Conservation (phyloP, 164 flowering plant species). For the Vitis rotundifolia region DNA sequence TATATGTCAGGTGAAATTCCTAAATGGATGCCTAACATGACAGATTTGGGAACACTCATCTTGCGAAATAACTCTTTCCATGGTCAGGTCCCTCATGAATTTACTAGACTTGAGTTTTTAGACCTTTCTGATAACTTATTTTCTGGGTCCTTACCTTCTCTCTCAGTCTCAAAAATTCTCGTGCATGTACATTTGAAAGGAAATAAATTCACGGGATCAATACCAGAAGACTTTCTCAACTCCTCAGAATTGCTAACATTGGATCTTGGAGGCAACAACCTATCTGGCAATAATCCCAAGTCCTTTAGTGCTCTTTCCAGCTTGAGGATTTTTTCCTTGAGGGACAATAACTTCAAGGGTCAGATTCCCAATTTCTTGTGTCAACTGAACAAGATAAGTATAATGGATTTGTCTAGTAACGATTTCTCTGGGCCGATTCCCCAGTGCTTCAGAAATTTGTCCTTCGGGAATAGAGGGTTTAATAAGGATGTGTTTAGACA, state of each 20-base stretch:
- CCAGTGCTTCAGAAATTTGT: not conserved
- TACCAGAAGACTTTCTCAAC: not conserved
- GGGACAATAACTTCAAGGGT: conserved; percentile 2
- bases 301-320: not conserved
- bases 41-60: not conserved
- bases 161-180: not conserved
- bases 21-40: not conserved
- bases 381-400: not conserved
- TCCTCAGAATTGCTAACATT: not conserved
- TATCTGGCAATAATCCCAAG: not conserved
- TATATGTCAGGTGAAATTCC: too few species aligned
- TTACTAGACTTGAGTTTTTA: not conserved
- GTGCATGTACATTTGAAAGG: conserved; percentile 1
- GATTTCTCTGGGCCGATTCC: not conserved
- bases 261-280: not conserved
- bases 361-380: not conserved
- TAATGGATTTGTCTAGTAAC: conserved; percentile 8
- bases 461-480: not conserved
- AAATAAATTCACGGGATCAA: not conserved
- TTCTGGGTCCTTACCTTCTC: not conserved
- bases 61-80: not conserved
- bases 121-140: conserved; percentile 1
- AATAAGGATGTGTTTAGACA: not conserved
- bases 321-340: conserved; percentile 5
- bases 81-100: not conserved